Evolutionary conservation across 2,329 filamentous ascomycete genomes (phyloP), one percentile per base, ranked within the genome.

Genomic region (Macrophomina pseudophaseolina): DNA sequence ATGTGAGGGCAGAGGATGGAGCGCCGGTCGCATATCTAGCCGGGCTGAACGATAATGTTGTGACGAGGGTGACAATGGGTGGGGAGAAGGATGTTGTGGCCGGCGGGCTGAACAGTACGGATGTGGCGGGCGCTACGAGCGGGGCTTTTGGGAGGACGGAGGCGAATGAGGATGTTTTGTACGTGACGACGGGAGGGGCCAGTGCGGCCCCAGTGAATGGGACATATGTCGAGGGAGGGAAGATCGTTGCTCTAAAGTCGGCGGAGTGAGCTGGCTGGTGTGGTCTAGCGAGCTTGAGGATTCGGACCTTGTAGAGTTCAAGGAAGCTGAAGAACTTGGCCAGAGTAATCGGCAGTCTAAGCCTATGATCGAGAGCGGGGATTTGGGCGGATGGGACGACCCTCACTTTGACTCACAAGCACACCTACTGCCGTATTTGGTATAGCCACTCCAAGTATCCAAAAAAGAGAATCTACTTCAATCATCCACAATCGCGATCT

Each of bases 151-250:
- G 71, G 14, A 67, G 70, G 30, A 69, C 67, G 3, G 33, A 32
- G n/a, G 68, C 42, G 62, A 72, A 72, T 53, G 49, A 56, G 40
- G 46, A 53, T 12, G 63, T 67, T 3, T 42, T 73, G 62, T 76
- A 73, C 68, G 58, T 75, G 40, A 68, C 68, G 46, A 73, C 73
- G 14, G 71, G 64, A 42, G 73, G 74, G 14, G 71, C 69, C 1
- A 63, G 71, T 5, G 54, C 52, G 23, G 33, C n/a, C 14, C 70
- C 70, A 9, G 59, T 69, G 4, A 71, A 74, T 52, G 72, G 73
- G n/a, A 65, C 44, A 32, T 64, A 68, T n/a, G 49, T 64, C 35
- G 70, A 68, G 52, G 74, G 72, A 5, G 74, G 71, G 0, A 74
- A 70, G 68, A 63, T 75, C 53, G 67, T 74, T 18, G 54, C 40